Base-by-base conservation (phyloP, 306 rosid species). In the Cucurbita ficifolia region DNA sequence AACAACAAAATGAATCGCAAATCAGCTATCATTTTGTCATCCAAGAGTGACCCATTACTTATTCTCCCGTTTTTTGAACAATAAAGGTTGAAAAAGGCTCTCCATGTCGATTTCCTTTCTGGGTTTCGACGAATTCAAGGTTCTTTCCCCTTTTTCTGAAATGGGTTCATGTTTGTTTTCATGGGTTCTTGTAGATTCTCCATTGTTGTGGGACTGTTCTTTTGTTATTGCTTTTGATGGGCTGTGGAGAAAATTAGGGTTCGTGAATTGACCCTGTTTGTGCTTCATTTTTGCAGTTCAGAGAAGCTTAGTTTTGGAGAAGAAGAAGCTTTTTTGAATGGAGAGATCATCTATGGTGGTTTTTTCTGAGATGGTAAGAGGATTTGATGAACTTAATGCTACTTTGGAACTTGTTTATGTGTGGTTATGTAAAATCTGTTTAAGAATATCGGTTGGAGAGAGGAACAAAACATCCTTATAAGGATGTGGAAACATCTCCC, bases 281-380 rank as follows among this genome's bases (percentile, higher is more conserved):
- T 42, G 79, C 46, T 9, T 51, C 16, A 19, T 61, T 36, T 29
- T 76, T 56, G 49, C 70, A 56, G 70, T 81, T 24, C 72, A 73
- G 85, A 80, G 59, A 65, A 67, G 56, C 65, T 72, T 75, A 78
- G 29, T 72, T 35, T 62, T 49, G 48, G 36, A 4, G 48, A 9
- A 61, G 51, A 75, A 78, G 71, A 81, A 68, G 64, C 74, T 69
- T 50, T 50, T 42, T 71, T 73, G 43, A 49, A 87, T 87, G 98
- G 96, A 85, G 76, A 84, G 82, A 76, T 81, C 92, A 16, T 79
- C 97, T 33, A 54, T 75, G 62, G 76, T 77, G 79, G 84, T 79
- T 57, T 76, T 83, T 55, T 80, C 88, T 84, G 92, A 90, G 75
- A 76, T 76, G 91, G 98, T 92, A 84, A 78, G 83, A 10, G 61